A percentile compares a stretch with the other conserved stretches of the same genome.
These are phyloP conservation scores for Pestalotiopsis sp. DNA, from an alignment of 2,329 filamentous ascomycete genomes.

Conservation along the genomic window DNA sequence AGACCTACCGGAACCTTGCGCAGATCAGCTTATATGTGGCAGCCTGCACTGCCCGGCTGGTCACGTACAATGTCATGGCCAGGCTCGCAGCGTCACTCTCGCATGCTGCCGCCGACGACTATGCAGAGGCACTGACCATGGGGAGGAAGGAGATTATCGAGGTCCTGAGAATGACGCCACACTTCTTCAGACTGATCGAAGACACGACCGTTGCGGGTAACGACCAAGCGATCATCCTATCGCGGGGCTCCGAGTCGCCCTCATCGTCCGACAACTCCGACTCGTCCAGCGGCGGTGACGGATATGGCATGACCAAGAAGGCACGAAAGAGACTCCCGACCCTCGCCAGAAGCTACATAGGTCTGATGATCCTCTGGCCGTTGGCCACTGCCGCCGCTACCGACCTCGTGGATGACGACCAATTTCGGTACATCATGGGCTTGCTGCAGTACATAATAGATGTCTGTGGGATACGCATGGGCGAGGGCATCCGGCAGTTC, in stretches of 20 bases:
- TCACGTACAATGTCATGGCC: conserved; percentile 14
- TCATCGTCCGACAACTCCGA: conserved; percentile 9
- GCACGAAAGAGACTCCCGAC: neutral
- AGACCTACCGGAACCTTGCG: conserved; percentile 5
- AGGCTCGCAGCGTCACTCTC: conserved; percentile 2
- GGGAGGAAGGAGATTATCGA: conserved; percentile 8
- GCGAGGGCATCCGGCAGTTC: conserved; percentile 8
- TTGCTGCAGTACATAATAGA: conserved; percentile 8
- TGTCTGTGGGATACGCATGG: conserved; percentile 6
- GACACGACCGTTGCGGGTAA: neutral
- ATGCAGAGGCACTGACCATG: conserved; percentile 4
- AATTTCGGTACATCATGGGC: conserved; percentile 2
- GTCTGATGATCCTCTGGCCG: conserved; percentile 10
- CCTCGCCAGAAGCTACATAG: conserved; percentile 8
- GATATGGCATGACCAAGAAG: neutral
- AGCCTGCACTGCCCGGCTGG: conserved; percentile 7
- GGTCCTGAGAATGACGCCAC: neutral
- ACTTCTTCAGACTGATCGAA: conserved; percentile 11
- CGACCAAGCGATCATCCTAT: neutral
- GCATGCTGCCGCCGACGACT: neutral
- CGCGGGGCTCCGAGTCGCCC: neutral
- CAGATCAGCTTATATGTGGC: conserved; percentile 2
- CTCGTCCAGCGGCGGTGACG: neutral
- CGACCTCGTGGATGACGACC: conserved; percentile 5
- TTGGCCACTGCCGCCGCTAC: neutral